These are phyloP conservation scores for Penicillium bialowiezense DNA, from an alignment of 495 filamentous ascomycete genomes.

Conservation along the genomic window DNA sequence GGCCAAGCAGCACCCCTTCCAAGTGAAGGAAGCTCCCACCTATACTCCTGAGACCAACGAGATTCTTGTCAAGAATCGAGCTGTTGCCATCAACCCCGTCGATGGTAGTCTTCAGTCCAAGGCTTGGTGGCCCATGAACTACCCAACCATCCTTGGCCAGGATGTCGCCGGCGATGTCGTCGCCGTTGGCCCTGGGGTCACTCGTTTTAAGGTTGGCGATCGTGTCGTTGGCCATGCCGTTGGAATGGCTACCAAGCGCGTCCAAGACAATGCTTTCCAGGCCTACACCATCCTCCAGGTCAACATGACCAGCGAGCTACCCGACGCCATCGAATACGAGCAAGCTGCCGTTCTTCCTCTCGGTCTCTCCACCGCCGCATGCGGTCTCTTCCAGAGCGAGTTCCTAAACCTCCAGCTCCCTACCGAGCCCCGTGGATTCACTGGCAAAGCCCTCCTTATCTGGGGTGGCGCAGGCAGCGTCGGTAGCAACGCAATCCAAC, in stretches of 20 bases:
- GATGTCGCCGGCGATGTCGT: slow-evolving; percentile 54
- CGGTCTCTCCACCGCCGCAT: slow-evolving; percentile 49
- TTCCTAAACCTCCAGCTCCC: slow-evolving; percentile 40
- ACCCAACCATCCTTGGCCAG: slow-evolving; percentile 47
- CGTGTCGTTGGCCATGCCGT: not conserved
- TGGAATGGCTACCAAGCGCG: not conserved
- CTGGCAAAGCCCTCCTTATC: slow-evolving; percentile 33
- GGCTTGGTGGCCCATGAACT: slow-evolving; percentile 13
- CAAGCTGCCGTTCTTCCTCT: slow-evolving; percentile 36
- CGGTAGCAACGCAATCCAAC: slow-evolving; percentile 58
- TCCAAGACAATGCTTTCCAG: no score
- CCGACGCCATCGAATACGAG: not conserved
- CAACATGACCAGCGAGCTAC: not conserved
- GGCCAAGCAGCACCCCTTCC: slow-evolving; percentile 1
- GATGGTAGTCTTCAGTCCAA: not conserved
- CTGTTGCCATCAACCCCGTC: slow-evolving; percentile 30
- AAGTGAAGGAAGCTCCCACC: slow-evolving; percentile 30
- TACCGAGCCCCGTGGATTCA: slow-evolving; percentile 21
- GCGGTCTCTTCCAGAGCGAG: slow-evolving; percentile 46
- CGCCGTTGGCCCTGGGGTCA: slow-evolving; percentile 38
- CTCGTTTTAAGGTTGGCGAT: slow-evolving; percentile 5
- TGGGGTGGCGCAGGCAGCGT: slow-evolving; percentile 53
- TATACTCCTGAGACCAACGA: slow-evolving; percentile 20
- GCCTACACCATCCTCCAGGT: no score
- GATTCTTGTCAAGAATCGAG: slow-evolving; percentile 27